phyloP scores from a whole-genome alignment of 2,329 filamentous ascomycete genomes.

The Aureobasidium sp. region DNA sequence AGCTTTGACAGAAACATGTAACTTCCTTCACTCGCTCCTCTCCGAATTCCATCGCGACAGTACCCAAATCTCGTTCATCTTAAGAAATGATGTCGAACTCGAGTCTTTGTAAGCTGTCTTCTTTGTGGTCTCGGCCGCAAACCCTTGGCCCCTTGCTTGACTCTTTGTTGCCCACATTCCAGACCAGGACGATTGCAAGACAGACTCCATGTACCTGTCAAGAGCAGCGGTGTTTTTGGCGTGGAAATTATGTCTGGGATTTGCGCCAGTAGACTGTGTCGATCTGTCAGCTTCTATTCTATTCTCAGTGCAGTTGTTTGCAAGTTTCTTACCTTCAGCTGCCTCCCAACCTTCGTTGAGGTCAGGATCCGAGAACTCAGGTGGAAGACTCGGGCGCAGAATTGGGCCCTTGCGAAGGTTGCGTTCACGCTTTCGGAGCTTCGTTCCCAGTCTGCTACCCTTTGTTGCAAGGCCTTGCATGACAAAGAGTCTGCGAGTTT shows the following conservation, averaged over 20 bases:
- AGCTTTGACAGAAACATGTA: neutral
- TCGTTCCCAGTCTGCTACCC: slow-evolving; percentile 1
- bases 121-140: neutral
- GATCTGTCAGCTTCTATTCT: neutral
- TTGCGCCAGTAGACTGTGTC: neutral
- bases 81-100: neutral
- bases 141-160: neutral
- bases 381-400: neutral
- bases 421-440: slow-evolving; percentile 3
- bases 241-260: slow-evolving; percentile 1
- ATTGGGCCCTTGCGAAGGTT: neutral
- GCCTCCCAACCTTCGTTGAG: slow-evolving; percentile 1
- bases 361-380: neutral
- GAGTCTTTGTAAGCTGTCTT: neutral
- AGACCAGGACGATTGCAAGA: neutral
- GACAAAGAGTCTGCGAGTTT: neutral
- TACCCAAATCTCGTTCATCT: neutral
- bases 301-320: neutral
- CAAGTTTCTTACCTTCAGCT: neutral
- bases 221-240: neutral
- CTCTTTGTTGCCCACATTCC: slow-evolving; percentile 6
- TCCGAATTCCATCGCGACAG: neutral
- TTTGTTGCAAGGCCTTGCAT: slow-evolving; percentile 6
- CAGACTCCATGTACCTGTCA: neutral
- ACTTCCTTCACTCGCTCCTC: neutral